Base-by-base conservation (phyloP, 2,329 filamentous ascomycete species). In the Knoxdaviesia capensis region DNA sequence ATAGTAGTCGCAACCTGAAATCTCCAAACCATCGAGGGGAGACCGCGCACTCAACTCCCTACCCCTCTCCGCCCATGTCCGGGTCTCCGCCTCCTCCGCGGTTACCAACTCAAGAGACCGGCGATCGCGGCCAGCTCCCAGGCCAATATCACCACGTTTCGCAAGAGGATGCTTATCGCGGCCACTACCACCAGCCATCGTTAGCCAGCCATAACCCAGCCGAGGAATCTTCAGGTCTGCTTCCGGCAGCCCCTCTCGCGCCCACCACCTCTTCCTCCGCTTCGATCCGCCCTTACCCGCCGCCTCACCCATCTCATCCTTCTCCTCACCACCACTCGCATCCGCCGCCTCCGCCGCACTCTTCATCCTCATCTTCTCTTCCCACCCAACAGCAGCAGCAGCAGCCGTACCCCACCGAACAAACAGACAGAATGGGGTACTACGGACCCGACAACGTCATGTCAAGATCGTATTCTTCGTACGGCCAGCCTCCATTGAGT, bases 31-130 rank as follows among this genome's bases (percentile, higher is more conserved):
- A 71, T 61, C 60, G 64, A 62, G 64, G 65, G 58, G 62, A 61
- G 57, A 57, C 61, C 64, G 64, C 65, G 62, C 66, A 64, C 53
- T 63, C 63, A 54, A 64, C 64, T 65, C 71, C 69, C 56, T 80
- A 80, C 62, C 75, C 74, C 57, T 80, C 76, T 67, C 75, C 76
- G 63, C 76, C 76, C 68, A 80, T 80, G 76, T 79, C 76, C 66
- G 74, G 72, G 56, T 77, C 75, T 64, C 72, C 74, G 53, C 67
- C 67, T 51, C 62, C 68, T 52, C 69, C 72, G 59, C 63, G 66
- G 56, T 74, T 70, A 63, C 57, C 61, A 63, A 65, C 65, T 56
- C 67, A 63, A 59, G 69, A 74, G 59, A 64, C 64, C 53, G 64
- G 63, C 59, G 66, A 70, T 58, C 65, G 67, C 58, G 61, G 64